Conservation (phyloP, 805 yeast genomes). For the Spencermartinsiella europaea region DNA sequence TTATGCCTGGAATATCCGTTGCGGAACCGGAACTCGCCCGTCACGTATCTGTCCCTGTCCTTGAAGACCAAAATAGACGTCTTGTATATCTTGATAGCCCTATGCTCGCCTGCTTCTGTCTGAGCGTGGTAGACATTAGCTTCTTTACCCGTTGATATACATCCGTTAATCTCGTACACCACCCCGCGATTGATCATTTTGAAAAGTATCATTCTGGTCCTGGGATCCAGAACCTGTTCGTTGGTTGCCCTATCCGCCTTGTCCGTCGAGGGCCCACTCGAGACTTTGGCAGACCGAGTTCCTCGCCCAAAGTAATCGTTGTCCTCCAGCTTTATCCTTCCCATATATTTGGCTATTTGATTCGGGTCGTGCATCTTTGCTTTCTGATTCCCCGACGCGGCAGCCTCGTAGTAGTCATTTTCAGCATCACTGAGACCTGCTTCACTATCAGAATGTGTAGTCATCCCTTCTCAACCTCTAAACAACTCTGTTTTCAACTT, state of each 20-base stretch:
- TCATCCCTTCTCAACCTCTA: no score
- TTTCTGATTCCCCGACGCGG: no score
- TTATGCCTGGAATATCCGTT: constrained; percentile 79
- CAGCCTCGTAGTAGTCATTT: no score
- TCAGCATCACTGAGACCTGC: no score
- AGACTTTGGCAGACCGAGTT: constrained; percentile 19
- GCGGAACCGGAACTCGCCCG: constrained; percentile 91
- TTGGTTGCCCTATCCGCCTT: constrained; percentile 94
- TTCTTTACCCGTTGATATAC: constrained; percentile 94
- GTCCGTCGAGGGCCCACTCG: constrained; percentile 40
- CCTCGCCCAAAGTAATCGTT: constrained; percentile 20
- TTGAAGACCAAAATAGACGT: constrained; percentile 96
- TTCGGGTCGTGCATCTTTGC: no score
- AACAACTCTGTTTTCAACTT: no score
- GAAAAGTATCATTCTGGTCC: constrained; percentile 78
- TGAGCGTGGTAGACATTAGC: constrained; percentile 94
- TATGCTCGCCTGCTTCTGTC: constrained; percentile 35
- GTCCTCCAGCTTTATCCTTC: constrained; percentile 21
- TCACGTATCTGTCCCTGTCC: constrained; percentile 92
- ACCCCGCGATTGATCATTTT: constrained; percentile 80
- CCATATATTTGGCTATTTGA: constrained; percentile 17
- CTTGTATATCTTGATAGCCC: constrained; percentile 94
- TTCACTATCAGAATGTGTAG: no score
- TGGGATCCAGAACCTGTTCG: constrained; percentile 92
- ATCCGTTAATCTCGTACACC: constrained; percentile 83